These are phyloP conservation scores for Gnomoniopsis smithogilvyi DNA, from an alignment of 2,329 filamentous ascomycete genomes.

Conservation along the genomic window DNA sequence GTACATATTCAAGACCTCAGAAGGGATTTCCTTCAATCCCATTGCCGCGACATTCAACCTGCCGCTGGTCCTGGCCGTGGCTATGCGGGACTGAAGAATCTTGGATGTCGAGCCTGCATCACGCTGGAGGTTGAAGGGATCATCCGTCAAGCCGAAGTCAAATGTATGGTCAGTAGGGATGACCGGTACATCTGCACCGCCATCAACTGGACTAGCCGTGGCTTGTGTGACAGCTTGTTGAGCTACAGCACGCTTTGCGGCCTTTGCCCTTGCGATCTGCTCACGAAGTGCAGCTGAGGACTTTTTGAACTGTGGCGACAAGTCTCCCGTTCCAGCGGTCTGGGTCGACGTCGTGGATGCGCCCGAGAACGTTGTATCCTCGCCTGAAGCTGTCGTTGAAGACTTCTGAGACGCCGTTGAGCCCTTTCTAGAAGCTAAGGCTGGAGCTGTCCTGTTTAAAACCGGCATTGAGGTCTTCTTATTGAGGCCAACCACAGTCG, in stretches of 20 bases:
- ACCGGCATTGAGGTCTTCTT: constrained; percentile 52
- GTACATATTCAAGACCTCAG: constrained; percentile 88
- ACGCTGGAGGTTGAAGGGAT: constrained; percentile 68
- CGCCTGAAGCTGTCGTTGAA: constrained; percentile 32
- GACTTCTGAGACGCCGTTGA: constrained; percentile 38
- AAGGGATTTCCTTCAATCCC: constrained; percentile 73
- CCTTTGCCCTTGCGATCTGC: constrained; percentile 90
- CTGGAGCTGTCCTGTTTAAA: constrained; percentile 27
- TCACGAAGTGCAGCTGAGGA: constrained; percentile 81
- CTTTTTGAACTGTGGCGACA: constrained; percentile 44
- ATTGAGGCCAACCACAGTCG: constrained; percentile 51
- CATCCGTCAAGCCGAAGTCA: constrained; percentile 56
- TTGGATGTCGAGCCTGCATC: constrained; percentile 60
- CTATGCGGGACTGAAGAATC: constrained; percentile 70
- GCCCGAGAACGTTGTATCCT: constrained; percentile 32
- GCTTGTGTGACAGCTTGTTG: constrained; percentile 14
- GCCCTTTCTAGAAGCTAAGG: constrained; percentile 34
- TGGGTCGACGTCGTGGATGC: constrained; percentile 36
- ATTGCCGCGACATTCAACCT: constrained; percentile 86
- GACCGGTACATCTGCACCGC: constrained; percentile 32
- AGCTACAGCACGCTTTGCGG: constrained; percentile 60
- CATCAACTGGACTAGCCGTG: constrained; percentile 17
- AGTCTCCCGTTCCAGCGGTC: constrained; percentile 28
- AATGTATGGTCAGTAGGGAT: constrained; percentile 48
- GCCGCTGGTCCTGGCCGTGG: constrained; percentile 71